Evolutionary conservation across 1,284 basidiomycete species (phyloP).

Genomic region (Irpex lacteus): DNA sequence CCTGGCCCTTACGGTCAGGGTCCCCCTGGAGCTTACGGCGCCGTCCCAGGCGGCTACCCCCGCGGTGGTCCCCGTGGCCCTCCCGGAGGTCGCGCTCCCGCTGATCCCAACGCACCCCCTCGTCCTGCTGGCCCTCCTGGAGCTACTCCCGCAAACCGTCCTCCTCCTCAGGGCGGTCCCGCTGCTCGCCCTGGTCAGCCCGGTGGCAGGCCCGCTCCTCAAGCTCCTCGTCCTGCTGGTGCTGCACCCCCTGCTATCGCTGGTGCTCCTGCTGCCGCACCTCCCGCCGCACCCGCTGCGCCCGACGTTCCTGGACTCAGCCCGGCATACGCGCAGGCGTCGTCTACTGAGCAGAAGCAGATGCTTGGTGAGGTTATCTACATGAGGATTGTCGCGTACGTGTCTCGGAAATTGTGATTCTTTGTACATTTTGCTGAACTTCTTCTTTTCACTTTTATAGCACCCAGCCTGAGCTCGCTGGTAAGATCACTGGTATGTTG

Average conservation of each 20-base stretch:
- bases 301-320: constrained; percentile 36
- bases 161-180: constrained; percentile 45
- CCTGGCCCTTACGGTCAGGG: constrained; percentile 64
- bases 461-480: constrained; percentile 82
- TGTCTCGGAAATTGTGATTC: constrained; percentile 21
- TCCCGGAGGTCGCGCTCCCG: constrained; percentile 44
- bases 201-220: constrained; percentile 25
- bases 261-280: constrained; percentile 33
- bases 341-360: constrained; percentile 93
- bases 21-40: constrained; percentile 66
- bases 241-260: constrained; percentile 34
- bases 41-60: constrained; percentile 65
- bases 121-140: constrained; percentile 49
- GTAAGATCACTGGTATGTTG: constrained; percentile 97
- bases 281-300: constrained; percentile 35
- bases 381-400: constrained; percentile 81
- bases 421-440: constrained; percentile 16
- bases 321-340: constrained; percentile 66
- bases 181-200: constrained; percentile 29
- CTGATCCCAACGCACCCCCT: constrained; percentile 51
- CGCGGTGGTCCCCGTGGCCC: constrained; percentile 45
- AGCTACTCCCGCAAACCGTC: constrained; percentile 38
- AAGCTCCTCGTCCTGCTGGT: constrained; percentile 28
- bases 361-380: constrained; percentile 94
- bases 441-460: constrained; percentile 32